These are phyloP conservation scores for Apiospora koreana DNA, from an alignment of 2,329 filamentous ascomycete genomes.

Conservation along the genomic window DNA sequence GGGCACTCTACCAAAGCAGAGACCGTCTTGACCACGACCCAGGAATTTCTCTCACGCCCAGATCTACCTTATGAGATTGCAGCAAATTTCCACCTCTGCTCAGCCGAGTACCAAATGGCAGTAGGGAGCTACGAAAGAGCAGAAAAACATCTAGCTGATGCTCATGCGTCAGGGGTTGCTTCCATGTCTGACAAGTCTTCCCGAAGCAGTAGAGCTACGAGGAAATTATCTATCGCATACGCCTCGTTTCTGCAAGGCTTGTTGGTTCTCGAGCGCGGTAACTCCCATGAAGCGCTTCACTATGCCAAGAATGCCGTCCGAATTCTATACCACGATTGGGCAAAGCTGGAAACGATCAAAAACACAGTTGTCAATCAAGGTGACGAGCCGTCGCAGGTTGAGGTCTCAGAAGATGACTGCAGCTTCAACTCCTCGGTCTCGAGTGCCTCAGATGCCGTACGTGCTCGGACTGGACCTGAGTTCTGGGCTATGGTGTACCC, in stretches of 20 bases:
- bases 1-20: slow-evolving; percentile 53
- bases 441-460: slow-evolving; percentile 22
- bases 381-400: slow-evolving; percentile 28
- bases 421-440: slow-evolving; percentile 30
- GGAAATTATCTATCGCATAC: slow-evolving; percentile 57
- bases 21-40: slow-evolving; percentile 57
- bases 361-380: slow-evolving; percentile 17
- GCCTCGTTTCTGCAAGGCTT: slow-evolving; percentile 66
- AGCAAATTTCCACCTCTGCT: slow-evolving; percentile 65
- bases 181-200: slow-evolving; percentile 22
- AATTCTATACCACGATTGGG: slow-evolving; percentile 57
- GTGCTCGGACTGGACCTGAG: slow-evolving; percentile 54
- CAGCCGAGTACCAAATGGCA: slow-evolving; percentile 72
- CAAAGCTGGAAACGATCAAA: slow-evolving; percentile 46
- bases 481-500: slow-evolving; percentile 81
- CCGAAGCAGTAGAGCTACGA: slow-evolving; percentile 40
- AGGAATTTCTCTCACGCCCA: slow-evolving; percentile 46
- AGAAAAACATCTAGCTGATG: slow-evolving; percentile 40
- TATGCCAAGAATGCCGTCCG: slow-evolving; percentile 60
- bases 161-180: slow-evolving; percentile 39
- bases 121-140: slow-evolving; percentile 67
- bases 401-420: slow-evolving; percentile 27
- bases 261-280: slow-evolving; percentile 63
- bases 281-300: slow-evolving; percentile 57
- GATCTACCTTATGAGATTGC: slow-evolving; percentile 42